phyloP scores from a whole-genome alignment of 768 basidiomycete genomes.

The Rubroboletus pulcherrimus region DNA sequence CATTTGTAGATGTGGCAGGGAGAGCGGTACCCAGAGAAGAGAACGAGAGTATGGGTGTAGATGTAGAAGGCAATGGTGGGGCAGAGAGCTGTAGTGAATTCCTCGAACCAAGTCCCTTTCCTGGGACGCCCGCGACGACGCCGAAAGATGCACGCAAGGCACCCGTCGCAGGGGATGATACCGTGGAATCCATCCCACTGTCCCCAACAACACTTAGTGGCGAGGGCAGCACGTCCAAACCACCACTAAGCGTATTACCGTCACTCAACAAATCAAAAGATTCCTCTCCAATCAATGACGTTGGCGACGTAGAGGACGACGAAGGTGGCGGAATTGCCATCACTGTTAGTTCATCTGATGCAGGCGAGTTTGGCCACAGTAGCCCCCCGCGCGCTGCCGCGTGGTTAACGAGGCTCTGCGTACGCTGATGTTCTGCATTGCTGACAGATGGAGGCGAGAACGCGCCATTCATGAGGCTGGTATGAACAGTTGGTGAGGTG shows the following conservation, averaged over 20 bases:
- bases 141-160: conserved; percentile 1
- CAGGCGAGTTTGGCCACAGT: conserved; percentile 36
- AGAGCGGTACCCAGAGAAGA: conserved; percentile 6
- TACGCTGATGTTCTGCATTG: conserved; percentile 51
- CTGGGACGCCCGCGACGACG: neutral
- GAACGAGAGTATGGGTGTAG: conserved; percentile 18
- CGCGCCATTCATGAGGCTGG: conserved; percentile 12
- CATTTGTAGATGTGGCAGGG: conserved; percentile 12
- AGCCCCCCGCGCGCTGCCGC: conserved; percentile 47
- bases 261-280: conserved; percentile 21
- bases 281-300: neutral
- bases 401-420: conserved; percentile 52
- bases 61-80: conserved; percentile 3
- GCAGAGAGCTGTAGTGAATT: conserved; percentile 20
- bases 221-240: neutral
- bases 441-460: conserved; percentile 24
- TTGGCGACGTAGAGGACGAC: conserved; percentile 6
- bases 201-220: neutral
- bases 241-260: neutral
- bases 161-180: neutral
- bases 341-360: conserved; percentile 20
- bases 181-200: neutral
- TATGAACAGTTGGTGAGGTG: conserved; percentile 10
- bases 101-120: conserved; percentile 1
- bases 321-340: conserved; percentile 29